Evolutionary conservation across 2,329 filamentous ascomycete genomes (phyloP), one percentile per base, ranked within the genome.

Genomic region (Penicillium hesseltinei): DNA sequence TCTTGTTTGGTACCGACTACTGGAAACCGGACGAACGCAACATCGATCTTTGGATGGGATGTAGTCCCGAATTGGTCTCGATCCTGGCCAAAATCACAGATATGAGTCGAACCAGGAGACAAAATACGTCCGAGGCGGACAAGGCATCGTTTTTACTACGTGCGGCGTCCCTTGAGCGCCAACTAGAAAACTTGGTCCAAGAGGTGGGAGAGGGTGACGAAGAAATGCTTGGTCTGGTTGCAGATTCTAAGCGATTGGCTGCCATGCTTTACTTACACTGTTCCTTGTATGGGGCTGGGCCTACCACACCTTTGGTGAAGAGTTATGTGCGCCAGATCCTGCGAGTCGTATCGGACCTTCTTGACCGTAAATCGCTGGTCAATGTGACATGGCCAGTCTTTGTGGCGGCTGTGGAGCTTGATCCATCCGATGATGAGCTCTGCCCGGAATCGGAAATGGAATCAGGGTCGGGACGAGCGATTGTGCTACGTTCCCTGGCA

Each of bases 51-150:
- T 81, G 79, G 80, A 79, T 81, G 69, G 79, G 78, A 0, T 81
- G 79, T 48, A 80, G 78, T 43, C 77, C 80, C 0, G 74, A 76
- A 19, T 66, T 81, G 35, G 78, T 79, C 4, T 74, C 75, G 1
- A 75, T 81, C 3, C 64, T 81, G 5, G 80, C 76, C n/a, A 71
- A 72, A 0, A 79, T 80, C 23, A 81, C 78, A 0, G 79, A 81
- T 47, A 66, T 82, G 15, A 79, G 78, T 5, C 71, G 76, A 6
- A 66, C 66, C 11, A 65, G 70, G 35, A 67, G 74, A 8, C 68
- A 69, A 11, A 54, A 66, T 5, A 54, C 57, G 9, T 67, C 69
- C 1, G 61, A 71, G 13, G 57, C 65, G 4, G 59, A 69, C 5
- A 63, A 54, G n/a, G 55, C 56, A 25, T 51, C 56, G 13, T 75